Percentiles rank a stretch among this genome's conserved stretches.
Evolutionary conservation across 257 asterid genomes (phyloP).

Genomic region (Nicotiana tomentosiformis): DNA sequence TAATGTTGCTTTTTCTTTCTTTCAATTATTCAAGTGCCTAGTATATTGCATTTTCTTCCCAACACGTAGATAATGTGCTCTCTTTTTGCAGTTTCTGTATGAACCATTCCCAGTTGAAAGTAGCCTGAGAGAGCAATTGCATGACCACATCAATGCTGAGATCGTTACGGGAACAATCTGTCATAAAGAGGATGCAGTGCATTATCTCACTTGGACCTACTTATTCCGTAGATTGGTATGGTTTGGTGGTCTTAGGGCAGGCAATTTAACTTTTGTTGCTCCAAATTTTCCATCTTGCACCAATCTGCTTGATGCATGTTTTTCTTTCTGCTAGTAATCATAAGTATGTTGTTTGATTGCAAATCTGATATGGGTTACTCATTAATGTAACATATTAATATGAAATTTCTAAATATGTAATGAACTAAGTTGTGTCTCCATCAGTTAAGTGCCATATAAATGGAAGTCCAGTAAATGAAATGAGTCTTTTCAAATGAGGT

Average conservation of each 20-base stretch:
- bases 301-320: neutral
- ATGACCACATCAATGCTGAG: slow-evolving; percentile 97
- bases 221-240: slow-evolving; percentile 93
- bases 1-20: neutral
- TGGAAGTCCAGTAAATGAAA: neutral
- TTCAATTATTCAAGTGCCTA: neutral
- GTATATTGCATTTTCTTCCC: neutral
- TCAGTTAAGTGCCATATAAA: neutral
- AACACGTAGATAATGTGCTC: slow-evolving; percentile 17
- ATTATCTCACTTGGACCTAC: slow-evolving; percentile 99
- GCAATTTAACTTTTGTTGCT: neutral
- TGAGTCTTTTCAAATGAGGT: neutral
- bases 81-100: slow-evolving; percentile 68
- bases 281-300: neutral
- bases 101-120: slow-evolving; percentile 99
- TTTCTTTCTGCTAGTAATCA: neutral
- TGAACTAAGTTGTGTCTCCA: neutral
- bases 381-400: neutral
- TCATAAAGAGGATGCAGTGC: slow-evolving; percentile 90
- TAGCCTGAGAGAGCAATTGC: slow-evolving; percentile 92
- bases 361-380: neutral
- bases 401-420: neutral
- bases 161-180: slow-evolving; percentile 90
- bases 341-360: neutral
- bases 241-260: slow-evolving; percentile 4